phyloP scores from a whole-genome alignment of 495 filamentous ascomycete species.

The Massariosphaeria phaeospora region DNA sequence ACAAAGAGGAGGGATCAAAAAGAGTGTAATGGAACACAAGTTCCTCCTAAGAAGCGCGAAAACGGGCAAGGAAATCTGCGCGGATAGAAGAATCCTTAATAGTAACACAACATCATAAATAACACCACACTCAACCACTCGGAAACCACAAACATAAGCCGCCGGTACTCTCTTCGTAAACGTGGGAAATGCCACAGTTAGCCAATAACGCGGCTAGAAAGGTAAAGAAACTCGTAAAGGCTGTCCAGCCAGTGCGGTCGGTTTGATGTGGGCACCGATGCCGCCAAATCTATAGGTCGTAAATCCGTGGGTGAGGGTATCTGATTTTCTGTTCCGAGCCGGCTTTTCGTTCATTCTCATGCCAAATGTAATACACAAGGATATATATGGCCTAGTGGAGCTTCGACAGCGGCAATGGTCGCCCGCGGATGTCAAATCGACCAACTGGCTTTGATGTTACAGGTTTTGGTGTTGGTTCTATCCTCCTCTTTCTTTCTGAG shows the following conservation, averaged over 20 bases:
- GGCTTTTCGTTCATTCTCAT: neutral
- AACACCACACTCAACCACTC: neutral
- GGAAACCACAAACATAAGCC: neutral
- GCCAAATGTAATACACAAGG: conserved; percentile 11
- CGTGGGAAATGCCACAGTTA: neutral
- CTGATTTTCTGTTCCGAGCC: conserved; percentile 21
- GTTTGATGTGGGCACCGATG: neutral
- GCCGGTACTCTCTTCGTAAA: neutral
- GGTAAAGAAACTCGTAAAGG: conserved; percentile 24
- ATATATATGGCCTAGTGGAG: conserved; percentile 5
- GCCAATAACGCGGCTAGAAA: neutral
- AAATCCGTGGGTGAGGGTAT: conserved; percentile 29
- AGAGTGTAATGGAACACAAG: conserved; percentile 1
- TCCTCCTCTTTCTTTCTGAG: neutral
- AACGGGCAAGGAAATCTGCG: neutral
- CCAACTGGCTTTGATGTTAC: conserved; percentile 17
- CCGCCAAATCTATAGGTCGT: conserved; percentile 29
- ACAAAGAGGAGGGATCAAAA: neutral
- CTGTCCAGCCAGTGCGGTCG: conserved; percentile 10
- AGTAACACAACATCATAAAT: conserved; percentile 5
- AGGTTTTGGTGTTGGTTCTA: conserved; percentile 14
- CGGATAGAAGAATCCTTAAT: neutral
- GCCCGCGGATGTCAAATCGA: conserved; percentile 9
- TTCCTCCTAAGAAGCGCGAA: conserved; percentile 4
- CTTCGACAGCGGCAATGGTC: neutral